Conservation (phyloP, 2,329 filamentous ascomycete genomes). For the Fusarium chaquense region DNA sequence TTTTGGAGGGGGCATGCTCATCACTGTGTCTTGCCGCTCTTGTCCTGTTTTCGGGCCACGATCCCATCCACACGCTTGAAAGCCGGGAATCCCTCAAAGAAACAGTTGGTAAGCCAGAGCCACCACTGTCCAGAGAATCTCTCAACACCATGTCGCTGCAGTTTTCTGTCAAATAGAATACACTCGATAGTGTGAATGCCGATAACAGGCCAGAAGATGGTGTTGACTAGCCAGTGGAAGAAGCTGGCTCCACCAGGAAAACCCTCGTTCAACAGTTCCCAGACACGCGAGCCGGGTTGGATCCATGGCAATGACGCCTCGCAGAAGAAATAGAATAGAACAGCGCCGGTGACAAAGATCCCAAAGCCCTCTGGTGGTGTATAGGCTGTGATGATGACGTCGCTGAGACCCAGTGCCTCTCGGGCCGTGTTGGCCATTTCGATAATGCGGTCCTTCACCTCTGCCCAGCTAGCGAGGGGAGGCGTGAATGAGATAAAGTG, state of each 20-base stretch:
- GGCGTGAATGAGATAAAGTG: slow-evolving; percentile 74
- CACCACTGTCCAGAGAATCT: slow-evolving; percentile 63
- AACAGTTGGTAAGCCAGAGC: slow-evolving; percentile 64
- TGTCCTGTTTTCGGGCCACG: slow-evolving; percentile 58
- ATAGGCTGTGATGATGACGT: slow-evolving; percentile 58
- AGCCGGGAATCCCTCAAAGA: slow-evolving; percentile 65
- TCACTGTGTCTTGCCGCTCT: slow-evolving; percentile 50
- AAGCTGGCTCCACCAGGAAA: slow-evolving; percentile 70
- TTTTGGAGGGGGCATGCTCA: not conserved
- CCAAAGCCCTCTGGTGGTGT: slow-evolving; percentile 59
- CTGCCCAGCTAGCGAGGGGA: slow-evolving; percentile 74
- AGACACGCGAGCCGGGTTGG: slow-evolving; percentile 62
- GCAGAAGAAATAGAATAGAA: slow-evolving; percentile 65
- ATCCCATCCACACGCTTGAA: slow-evolving; percentile 65
- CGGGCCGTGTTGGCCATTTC: slow-evolving; percentile 74
- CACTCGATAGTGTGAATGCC: slow-evolving; percentile 75
- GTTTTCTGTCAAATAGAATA: slow-evolving; percentile 62
- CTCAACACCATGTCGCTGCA: slow-evolving; percentile 62
- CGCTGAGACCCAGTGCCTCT: slow-evolving; percentile 68
- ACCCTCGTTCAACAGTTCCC: slow-evolving; percentile 61
- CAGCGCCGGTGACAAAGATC: slow-evolving; percentile 65
- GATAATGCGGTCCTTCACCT: slow-evolving; percentile 77
- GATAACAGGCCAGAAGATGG: slow-evolving; percentile 70
- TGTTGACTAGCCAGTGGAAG: slow-evolving; percentile 69
- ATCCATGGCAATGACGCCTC: slow-evolving; percentile 64